These are phyloP conservation scores for Trichosporon ovoides DNA, from an alignment of 1,284 basidiomycete genomes.

Conservation along the genomic window DNA sequence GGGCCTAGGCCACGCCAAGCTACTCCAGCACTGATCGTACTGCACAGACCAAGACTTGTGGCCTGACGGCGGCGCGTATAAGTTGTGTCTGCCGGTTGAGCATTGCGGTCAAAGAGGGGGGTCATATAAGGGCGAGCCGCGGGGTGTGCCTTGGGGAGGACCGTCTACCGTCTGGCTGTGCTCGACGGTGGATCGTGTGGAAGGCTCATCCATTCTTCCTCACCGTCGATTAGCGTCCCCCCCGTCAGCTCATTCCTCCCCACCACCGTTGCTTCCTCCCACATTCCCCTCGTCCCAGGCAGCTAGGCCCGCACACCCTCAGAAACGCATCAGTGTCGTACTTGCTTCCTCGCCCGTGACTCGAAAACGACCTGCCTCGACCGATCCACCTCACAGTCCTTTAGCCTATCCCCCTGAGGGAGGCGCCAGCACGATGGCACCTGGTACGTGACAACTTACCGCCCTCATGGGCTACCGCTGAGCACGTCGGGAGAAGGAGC, in stretches of 20 bases:
- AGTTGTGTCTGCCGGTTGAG: no score
- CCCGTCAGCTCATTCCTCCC: neutral
- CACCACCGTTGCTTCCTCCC: neutral
- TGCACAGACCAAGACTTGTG: no score
- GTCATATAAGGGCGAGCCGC: neutral
- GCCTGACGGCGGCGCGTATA: no score
- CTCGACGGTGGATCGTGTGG: neutral
- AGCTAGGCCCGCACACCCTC: neutral
- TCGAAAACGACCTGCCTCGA: neutral
- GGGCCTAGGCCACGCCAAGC: no score
- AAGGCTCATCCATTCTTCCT: neutral
- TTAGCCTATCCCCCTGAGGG: neutral
- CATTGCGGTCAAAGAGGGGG: neutral
- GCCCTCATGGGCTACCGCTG: no score
- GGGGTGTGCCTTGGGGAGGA: no score
- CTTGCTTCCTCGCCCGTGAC: neutral
- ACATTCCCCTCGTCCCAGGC: neutral
- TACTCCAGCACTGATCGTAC: no score
- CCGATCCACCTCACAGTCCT: neutral
- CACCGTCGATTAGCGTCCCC: neutral
- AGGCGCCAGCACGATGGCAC: slow-evolving; percentile 2
- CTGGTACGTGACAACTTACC: neutral
- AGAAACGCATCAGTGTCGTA: neutral
- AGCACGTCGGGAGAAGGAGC: neutral
- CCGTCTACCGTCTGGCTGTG: neutral